phyloP scores from a whole-genome alignment of 2,329 filamentous ascomycete species.

The Sphaceloma murrayae region DNA sequence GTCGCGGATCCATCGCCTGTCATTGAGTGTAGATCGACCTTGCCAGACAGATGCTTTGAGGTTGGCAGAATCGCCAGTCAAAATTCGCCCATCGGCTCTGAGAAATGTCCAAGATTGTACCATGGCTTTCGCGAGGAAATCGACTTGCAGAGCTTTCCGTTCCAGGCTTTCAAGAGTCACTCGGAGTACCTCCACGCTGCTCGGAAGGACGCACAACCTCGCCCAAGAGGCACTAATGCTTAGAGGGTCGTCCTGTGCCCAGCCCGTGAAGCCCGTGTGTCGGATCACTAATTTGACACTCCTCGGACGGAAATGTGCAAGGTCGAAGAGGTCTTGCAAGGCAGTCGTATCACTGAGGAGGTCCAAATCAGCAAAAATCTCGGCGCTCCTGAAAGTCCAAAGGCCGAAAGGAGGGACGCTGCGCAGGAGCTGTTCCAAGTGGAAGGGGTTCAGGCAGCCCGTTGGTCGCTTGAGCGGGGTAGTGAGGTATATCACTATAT shows the following conservation, averaged over 20 bases:
- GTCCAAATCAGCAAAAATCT: constrained; percentile 17
- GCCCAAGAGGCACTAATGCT: constrained; percentile 24
- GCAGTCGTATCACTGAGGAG: constrained; percentile 6
- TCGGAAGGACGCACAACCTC: constrained; percentile 10
- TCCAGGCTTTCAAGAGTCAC: constrained; percentile 44
- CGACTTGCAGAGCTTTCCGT: constrained; percentile 38
- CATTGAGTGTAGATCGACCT: constrained; percentile 37
- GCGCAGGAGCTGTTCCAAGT: constrained; percentile 8
- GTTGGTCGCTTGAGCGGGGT: constrained; percentile 9
- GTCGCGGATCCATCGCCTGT: constrained; percentile 35
- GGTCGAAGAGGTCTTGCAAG: constrained; percentile 19
- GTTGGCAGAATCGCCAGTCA: constrained; percentile 20
- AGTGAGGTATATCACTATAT: constrained; percentile 17
- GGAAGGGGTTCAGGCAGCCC: constrained; percentile 1
- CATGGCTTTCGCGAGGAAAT: constrained; percentile 35
- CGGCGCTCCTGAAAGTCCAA: constrained; percentile 13
- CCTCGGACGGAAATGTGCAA: constrained; percentile 21
- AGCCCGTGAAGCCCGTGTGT: constrained; percentile 31
- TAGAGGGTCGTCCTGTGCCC: constrained; percentile 27
- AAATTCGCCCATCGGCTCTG: constrained; percentile 21
- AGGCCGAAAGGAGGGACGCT: constrained; percentile 1
- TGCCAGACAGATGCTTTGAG: constrained; percentile 33
- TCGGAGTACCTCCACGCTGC: too few species aligned
- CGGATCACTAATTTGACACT: constrained; percentile 29
- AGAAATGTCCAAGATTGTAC: constrained; percentile 31